These are phyloP conservation scores for Proliferodiscus dingleyae DNA, from an alignment of 2,329 filamentous ascomycete species.

Conservation along the genomic window DNA sequence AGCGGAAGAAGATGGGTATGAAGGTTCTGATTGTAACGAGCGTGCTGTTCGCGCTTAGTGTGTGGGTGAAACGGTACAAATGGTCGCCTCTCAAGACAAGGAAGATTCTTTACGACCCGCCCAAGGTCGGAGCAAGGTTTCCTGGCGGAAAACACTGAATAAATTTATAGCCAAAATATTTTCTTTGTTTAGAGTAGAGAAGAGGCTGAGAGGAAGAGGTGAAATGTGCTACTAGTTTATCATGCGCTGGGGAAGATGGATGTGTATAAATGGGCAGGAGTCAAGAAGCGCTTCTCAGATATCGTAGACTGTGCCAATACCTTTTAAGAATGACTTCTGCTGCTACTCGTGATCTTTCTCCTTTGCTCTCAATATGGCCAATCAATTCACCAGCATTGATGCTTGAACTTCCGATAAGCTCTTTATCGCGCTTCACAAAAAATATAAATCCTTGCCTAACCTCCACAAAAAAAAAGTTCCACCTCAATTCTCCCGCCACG, in stretches of 20 bases:
- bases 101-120: conserved; percentile 85
- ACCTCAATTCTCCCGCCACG: not conserved
- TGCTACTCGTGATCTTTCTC: not conserved
- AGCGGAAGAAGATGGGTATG: conserved; percentile 99
- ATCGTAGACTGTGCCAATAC: conserved; percentile 31
- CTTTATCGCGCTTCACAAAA: no score
- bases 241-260: conserved; percentile 14
- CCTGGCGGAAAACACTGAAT: conserved; percentile 20
- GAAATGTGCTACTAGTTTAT: conserved; percentile 33
- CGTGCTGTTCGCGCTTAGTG: conserved; percentile 76
- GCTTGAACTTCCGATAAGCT: no score
- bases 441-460: not conserved
- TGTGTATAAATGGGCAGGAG: conserved; percentile 10
- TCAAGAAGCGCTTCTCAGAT: conserved; percentile 16
- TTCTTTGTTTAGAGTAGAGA: conserved; percentile 23
- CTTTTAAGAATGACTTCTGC: conserved; percentile 12
- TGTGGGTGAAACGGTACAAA: conserved; percentile 99
- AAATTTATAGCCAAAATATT: conserved; percentile 3
- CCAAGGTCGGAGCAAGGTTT: conserved; percentile 35
- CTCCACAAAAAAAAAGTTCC: not conserved
- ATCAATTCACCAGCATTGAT: no score
- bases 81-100: conserved; percentile 94
- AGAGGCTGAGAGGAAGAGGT: conserved; percentile 19
- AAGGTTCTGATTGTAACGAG: conserved; percentile 83
- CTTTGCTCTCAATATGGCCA: not conserved